Conservation (phyloP, 106 monocot genomes). For the Allium sativum region DNA sequence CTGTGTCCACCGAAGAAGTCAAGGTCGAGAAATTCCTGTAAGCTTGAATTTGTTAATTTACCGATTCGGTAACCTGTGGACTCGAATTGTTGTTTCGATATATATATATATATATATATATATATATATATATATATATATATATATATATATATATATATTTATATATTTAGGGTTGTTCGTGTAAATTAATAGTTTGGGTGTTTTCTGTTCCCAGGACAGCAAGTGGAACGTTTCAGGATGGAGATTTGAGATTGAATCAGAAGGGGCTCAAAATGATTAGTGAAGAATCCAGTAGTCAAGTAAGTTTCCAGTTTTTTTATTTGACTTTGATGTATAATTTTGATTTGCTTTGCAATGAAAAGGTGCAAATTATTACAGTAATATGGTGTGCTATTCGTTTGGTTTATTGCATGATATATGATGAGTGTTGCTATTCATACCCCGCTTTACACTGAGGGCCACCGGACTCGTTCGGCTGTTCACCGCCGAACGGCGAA, state of each 20-base stretch:
- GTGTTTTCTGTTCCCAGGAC: conserved; percentile 42
- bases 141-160: too few relatives aligned
- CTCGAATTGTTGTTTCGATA: background rate
- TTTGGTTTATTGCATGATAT: too few relatives aligned
- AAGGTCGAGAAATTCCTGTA: conserved; percentile 84
- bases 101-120: too few relatives aligned
- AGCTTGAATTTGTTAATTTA: conserved; percentile 3
- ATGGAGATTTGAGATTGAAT: conserved; percentile 78
- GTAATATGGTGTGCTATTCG: too few relatives aligned
- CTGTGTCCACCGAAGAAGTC: conserved; percentile 58
- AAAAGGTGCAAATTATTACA: too few relatives aligned
- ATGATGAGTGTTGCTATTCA: too few relatives aligned
- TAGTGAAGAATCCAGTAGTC: conserved; percentile 28
- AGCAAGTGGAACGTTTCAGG: conserved; percentile 89
- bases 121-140: too few relatives aligned
- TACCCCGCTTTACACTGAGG: too few relatives aligned
- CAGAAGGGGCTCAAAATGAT: conserved; percentile 65
- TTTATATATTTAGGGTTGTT: background rate
- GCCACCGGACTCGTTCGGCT: too few relatives aligned
- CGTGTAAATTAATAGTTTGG: conserved; percentile 1
- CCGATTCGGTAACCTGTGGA: background rate
- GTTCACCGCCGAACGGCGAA: too few relatives aligned
- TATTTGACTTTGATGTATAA: too few relatives aligned
- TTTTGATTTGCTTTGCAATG: too few relatives aligned
- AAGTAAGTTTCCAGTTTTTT: conserved; percentile 3